Conservation (phyloP, 2,329 filamentous ascomycete genomes). For the Colletotrichum endophyticum region DNA sequence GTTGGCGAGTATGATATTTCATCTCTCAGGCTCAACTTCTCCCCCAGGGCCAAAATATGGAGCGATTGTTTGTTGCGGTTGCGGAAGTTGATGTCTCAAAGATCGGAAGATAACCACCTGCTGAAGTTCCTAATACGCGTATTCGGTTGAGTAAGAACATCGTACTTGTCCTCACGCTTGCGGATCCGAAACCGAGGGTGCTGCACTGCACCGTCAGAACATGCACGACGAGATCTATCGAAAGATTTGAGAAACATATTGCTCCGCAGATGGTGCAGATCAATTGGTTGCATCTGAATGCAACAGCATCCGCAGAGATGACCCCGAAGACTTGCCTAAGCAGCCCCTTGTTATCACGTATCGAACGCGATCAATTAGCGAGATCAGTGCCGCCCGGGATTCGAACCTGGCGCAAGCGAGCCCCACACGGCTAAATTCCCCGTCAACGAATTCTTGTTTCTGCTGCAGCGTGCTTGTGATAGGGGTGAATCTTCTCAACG, state of each 20-base stretch:
- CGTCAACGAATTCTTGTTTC: neutral
- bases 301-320: neutral
- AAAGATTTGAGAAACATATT: neutral
- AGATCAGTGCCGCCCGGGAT: neutral
- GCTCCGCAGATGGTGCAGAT: neutral
- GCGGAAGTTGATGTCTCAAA: neutral
- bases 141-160: neutral
- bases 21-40: fast-evolving
- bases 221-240: neutral
- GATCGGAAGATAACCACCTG: neutral
- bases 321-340: neutral
- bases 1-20: neutral
- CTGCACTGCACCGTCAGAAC: neutral
- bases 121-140: neutral
- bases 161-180: neutral
- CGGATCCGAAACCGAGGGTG: neutral
- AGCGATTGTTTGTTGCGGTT: neutral
- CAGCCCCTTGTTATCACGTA: neutral
- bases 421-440: neutral
- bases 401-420: neutral
- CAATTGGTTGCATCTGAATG: neutral
- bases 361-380: neutral
- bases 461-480: neutral
- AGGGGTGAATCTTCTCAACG: neutral
- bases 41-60: neutral